Evolutionary conservation across 106 monocot genomes (phyloP), one percentile per base, ranked within the genome.

Genomic region (Dioscorea alata): DNA sequence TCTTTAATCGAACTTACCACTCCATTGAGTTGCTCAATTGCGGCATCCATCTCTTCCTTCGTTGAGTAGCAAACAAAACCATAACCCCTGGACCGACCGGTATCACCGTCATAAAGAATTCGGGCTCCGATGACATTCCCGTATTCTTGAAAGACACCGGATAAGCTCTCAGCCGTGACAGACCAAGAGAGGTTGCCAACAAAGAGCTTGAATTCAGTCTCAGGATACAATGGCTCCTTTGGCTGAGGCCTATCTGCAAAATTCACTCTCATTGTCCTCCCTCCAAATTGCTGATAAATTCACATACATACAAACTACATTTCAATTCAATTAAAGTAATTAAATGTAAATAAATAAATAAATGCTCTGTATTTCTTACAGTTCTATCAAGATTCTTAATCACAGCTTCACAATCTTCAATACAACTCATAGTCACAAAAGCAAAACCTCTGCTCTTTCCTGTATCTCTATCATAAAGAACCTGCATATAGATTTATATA

Each of bases 391-490:
- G 88, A 57, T 92, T 96, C 50, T 80, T 57, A 59, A 92, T 86
- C 64, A 92, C 96, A 21, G 23, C 50, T 53, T 96, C 86, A 53
- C 91, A 91, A 35, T 96, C 96, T 76, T 91, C 86, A 8, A 80
- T 53, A 10, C 81, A 60, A 69, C 73, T 80, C 96, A 96, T 96
- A 23, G 88, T 96, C 0, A 84, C 96, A 67, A 96, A 96, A 1
- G 91, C 95, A 66, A 96, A 96, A 4, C 96, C 96, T 81, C 96
- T 81, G 69, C 96, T 96, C 67, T 88, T 83, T 49, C 96, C 96
- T 0, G 96, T 80, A 24, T 80, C 79, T 60, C 84, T 83, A 66
- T 96, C 89, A 35, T 92, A 96, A 0, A 96, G 80, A 12, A 96
- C 91, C 96, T 96, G 85, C 34, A 33, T 33, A 48, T 33, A 48